phyloP scores from a whole-genome alignment of 179 eudicot species.

The Silene noctiflora region DNA sequence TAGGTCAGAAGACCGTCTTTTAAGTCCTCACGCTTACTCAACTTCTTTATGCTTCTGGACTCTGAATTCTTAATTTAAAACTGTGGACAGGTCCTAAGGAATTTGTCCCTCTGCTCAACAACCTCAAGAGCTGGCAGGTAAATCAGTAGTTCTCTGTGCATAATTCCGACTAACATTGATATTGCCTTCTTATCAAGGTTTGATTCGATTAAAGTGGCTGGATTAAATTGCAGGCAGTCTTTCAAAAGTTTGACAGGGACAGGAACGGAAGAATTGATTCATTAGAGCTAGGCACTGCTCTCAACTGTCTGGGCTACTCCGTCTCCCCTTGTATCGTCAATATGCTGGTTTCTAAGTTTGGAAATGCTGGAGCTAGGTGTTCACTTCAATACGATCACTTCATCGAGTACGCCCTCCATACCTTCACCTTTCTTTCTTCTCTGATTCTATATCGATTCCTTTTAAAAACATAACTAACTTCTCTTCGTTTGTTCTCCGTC shows the following conservation, averaged over 20 bases:
- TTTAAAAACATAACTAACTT: background rate
- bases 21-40: background rate
- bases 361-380: constrained; percentile 36
- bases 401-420: constrained; percentile 57
- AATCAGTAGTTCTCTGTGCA: background rate
- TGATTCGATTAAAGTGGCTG: background rate
- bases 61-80: background rate
- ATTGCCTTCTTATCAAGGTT: background rate
- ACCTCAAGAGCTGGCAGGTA: constrained; percentile 87
- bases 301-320: constrained; percentile 58
- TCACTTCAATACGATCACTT: constrained; percentile 74
- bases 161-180: background rate
- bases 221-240: constrained; percentile 39
- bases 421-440: background rate
- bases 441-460: background rate
- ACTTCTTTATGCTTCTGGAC: background rate
- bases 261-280: constrained; percentile 66
- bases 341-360: constrained; percentile 67
- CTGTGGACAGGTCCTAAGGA: constrained; percentile 66
- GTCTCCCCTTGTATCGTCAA: constrained; percentile 58
- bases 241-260: constrained; percentile 73
- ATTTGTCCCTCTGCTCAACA: constrained; percentile 58
- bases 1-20: background rate
- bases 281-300: constrained; percentile 56
- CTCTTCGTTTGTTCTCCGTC: background rate